A percentile compares a stretch with the other conserved stretches of the same genome.
These are phyloP conservation scores for Limnanthes douglasii DNA, from an alignment of 345 rosid genomes.

Conservation along the genomic window DNA sequence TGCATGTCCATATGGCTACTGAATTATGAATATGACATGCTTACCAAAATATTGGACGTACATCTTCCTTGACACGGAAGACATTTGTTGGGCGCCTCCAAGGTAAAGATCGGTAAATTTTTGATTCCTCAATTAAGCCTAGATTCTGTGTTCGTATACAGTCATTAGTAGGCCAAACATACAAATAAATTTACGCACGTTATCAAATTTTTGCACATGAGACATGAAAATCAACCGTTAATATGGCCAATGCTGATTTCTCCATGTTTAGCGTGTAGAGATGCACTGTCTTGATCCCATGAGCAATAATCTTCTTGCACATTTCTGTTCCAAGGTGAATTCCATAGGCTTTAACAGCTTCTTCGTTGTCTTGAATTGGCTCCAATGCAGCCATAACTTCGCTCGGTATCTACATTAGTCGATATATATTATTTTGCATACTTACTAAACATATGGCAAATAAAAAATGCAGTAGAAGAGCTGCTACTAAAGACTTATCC, in stretches of 20 bases:
- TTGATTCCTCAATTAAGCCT: slow-evolving; percentile 88
- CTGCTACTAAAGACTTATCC: no score
- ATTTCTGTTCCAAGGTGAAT: slow-evolving; percentile 93
- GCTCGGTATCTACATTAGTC: slow-evolving; percentile 45
- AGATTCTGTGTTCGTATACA: slow-evolving; percentile 46
- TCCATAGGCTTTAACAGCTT: slow-evolving; percentile 88
- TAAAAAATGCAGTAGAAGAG: no score
- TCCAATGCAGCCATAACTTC: slow-evolving; percentile 84
- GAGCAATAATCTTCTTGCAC: slow-evolving; percentile 89
- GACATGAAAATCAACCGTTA: slow-evolving; percentile 34
- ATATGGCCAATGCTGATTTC: slow-evolving; percentile 80
- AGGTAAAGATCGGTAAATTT: slow-evolving; percentile 61
- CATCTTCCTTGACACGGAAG: slow-evolving; percentile 86
- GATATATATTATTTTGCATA: no score
- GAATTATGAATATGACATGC: slow-evolving; percentile 3
- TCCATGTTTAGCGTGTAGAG: slow-evolving; percentile 92
- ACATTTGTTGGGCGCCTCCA: slow-evolving; percentile 92
- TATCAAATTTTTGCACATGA: not conserved
- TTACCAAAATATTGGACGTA: slow-evolving; percentile 94
- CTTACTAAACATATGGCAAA: no score
- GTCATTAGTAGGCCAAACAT: slow-evolving; percentile 9
- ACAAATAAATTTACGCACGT: no score
- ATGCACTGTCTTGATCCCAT: slow-evolving; percentile 80
- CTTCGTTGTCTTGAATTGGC: slow-evolving; percentile 94
- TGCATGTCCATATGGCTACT: no score